Percentiles rank a stretch among this genome's conserved stretches.
phyloP scores from a whole-genome alignment of 257 asterid species.

The Nicotiana otophora region DNA sequence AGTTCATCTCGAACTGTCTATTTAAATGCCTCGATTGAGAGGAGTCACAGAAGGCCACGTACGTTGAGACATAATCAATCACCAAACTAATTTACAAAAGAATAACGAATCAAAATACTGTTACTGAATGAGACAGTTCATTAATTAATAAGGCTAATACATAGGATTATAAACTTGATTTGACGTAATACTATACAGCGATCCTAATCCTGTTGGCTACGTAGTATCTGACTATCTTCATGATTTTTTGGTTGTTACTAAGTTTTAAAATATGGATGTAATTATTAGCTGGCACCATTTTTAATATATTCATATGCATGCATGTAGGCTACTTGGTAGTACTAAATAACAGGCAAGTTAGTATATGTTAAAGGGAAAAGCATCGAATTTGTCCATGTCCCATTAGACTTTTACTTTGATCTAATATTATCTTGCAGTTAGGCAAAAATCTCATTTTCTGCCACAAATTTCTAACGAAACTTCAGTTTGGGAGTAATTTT shows the following conservation, averaged over 20 bases:
- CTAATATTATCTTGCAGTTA: neutral
- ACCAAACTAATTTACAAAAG: neutral
- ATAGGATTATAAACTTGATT: neutral
- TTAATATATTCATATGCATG: neutral
- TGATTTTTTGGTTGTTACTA: neutral
- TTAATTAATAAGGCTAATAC: neutral
- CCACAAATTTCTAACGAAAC: neutral
- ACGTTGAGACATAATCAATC: slow-evolving; percentile 12
- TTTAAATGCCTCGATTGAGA: neutral
- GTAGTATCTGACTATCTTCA: slow-evolving; percentile 14
- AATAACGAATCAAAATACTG: neutral
- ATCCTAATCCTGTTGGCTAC: slow-evolving; percentile 19
- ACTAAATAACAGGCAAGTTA: neutral
- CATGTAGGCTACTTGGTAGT: neutral
- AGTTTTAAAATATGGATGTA: neutral
- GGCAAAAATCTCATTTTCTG: neutral
- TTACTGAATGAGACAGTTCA: slow-evolving; percentile 5
- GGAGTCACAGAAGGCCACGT: neutral
- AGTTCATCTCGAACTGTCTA: neutral
- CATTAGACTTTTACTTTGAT: too few relatives aligned
- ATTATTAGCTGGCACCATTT: neutral
- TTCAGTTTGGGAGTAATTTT: neutral
- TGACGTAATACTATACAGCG: neutral
- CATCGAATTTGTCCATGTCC: too few relatives aligned
- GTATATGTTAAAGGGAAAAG: neutral